phyloP scores from a whole-genome alignment of 495 filamentous ascomycete genomes.

The Penicillium flavigenum region DNA sequence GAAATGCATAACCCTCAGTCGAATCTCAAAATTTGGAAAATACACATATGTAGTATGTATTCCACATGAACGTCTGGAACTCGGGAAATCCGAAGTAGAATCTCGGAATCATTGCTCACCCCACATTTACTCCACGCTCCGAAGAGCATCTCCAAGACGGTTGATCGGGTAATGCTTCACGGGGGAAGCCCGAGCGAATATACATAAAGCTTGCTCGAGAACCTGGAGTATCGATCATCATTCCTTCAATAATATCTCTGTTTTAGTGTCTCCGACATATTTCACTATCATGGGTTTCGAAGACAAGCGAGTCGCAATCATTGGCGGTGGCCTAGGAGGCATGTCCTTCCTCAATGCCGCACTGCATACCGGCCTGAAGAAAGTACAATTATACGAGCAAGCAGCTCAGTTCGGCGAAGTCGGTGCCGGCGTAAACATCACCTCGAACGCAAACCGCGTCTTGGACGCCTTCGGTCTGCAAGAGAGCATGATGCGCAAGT shows the following conservation, averaged over 20 bases:
- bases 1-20: neutral
- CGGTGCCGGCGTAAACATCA: constrained; percentile 55
- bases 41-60: neutral
- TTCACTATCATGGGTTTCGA: constrained; percentile 29
- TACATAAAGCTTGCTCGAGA: constrained; percentile 16
- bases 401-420: constrained; percentile 51
- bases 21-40: neutral
- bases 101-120: constrained; percentile 15
- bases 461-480: constrained; percentile 32
- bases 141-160: constrained; percentile 18
- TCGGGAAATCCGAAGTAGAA: constrained; percentile 16
- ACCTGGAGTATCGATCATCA: neutral
- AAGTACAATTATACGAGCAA: constrained; percentile 53
- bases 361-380: constrained; percentile 52
- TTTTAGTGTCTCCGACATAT: neutral
- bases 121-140: constrained; percentile 29
- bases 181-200: constrained; percentile 13
- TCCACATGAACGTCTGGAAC: neutral
- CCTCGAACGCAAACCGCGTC: constrained; percentile 33
- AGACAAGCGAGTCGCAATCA: constrained; percentile 48
- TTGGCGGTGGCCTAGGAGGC: constrained; percentile 60
- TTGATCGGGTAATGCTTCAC: constrained; percentile 22
- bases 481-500: constrained; percentile 28
- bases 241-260: neutral
- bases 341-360: constrained; percentile 43